Evolutionary conservation across 1,284 basidiomycete genomes (phyloP).

Genomic region (Phellopilus nigrolimitatus): DNA sequence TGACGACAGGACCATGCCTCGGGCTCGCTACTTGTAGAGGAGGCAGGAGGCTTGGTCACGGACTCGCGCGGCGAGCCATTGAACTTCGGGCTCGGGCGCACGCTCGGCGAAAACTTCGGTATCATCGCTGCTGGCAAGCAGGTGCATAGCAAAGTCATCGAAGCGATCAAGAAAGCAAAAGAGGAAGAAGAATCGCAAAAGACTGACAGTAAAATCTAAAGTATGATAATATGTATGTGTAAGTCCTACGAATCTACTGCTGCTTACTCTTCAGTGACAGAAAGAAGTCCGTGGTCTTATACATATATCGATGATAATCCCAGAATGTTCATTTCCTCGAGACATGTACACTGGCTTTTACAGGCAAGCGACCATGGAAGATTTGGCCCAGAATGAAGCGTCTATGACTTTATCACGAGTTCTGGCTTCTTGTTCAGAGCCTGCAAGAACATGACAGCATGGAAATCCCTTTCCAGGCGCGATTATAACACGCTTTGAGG

Average conservation of each 20-base stretch:
- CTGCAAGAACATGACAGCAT: too few species aligned
- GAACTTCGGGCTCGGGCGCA: constrained; percentile 85
- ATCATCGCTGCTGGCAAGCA: constrained; percentile 75
- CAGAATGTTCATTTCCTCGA: too few species aligned
- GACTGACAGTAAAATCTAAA: constrained; percentile 1
- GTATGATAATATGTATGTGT: not conserved
- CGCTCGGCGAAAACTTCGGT: constrained; percentile 83
- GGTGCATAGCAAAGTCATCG: constrained; percentile 64
- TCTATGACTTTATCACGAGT: too few species aligned
- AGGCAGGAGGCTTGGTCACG: constrained; percentile 84
- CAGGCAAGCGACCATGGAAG: too few species aligned
- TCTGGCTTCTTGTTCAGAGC: too few species aligned
- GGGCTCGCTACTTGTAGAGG: constrained; percentile 80
- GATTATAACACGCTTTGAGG: too few species aligned
- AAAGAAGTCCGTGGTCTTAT: too few species aligned
- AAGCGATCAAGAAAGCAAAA: constrained; percentile 68
- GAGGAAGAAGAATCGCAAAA: constrained; percentile 28
- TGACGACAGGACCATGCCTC: constrained; percentile 80
- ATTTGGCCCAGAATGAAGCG: not conserved
- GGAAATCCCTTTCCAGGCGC: too few species aligned
- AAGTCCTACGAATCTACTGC: not conserved
- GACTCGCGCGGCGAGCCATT: constrained; percentile 79
- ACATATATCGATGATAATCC: too few species aligned
- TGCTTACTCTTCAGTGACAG: not conserved
- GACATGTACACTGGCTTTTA: too few species aligned